These are phyloP conservation scores for Thielaviopsis euricoi DNA, from an alignment of 2,329 filamentous ascomycete genomes.

Conservation along the genomic window DNA sequence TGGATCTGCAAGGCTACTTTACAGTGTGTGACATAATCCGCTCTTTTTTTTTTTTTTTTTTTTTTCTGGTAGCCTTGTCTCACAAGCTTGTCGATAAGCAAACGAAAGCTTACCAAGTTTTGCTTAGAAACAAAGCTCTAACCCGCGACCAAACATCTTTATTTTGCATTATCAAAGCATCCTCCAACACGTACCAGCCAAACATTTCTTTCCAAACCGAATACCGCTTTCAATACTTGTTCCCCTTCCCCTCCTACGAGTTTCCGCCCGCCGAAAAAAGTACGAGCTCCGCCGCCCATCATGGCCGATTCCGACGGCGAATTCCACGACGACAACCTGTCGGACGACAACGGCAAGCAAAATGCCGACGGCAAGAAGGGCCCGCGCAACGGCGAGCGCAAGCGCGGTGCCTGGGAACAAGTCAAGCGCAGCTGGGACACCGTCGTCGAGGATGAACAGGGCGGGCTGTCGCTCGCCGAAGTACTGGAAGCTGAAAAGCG, in stretches of 20 bases:
- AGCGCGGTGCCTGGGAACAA: constrained; percentile 46
- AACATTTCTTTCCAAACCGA: too few species aligned
- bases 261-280: too few species aligned
- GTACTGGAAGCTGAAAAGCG: constrained; percentile 71
- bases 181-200: background rate
- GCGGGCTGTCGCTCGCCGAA: constrained; percentile 59
- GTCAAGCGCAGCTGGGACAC: constrained; percentile 55
- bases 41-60: too few species aligned
- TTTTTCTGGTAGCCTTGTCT: background rate
- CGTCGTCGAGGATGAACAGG: constrained; percentile 64
- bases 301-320: constrained; percentile 65
- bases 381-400: constrained; percentile 16
- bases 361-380: constrained; percentile 8
- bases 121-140: background rate
- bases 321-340: constrained; percentile 45
- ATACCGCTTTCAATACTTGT: too few species aligned
- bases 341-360: constrained; percentile 34
- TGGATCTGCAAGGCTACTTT: constrained; percentile 3
- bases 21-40: too few species aligned
- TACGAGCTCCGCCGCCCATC: too few species aligned
- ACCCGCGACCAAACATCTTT: background rate
- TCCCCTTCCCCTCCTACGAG: too few species aligned
- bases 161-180: too few species aligned
- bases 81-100: background rate
- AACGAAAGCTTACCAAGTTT: background rate